Percentiles rank a stretch among this genome's conserved stretches.
These are phyloP conservation scores for Fusarium sororula DNA, from an alignment of 2,329 filamentous ascomycete genomes.

Conservation along the genomic window DNA sequence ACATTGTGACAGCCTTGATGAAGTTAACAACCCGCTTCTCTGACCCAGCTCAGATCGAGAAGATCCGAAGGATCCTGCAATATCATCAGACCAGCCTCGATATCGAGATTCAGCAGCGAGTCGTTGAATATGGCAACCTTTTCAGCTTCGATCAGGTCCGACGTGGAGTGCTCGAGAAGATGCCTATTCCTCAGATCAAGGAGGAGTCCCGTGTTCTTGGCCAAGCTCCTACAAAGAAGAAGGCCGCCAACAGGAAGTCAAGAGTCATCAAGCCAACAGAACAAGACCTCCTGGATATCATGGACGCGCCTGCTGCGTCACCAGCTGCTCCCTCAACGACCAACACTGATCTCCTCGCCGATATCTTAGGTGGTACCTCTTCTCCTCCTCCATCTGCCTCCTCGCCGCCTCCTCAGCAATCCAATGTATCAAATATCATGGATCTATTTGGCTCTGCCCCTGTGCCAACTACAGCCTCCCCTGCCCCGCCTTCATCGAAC, in stretches of 20 bases:
- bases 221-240: conserved; percentile 75
- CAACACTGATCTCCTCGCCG: conserved; percentile 87
- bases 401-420: conserved; percentile 62
- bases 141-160: conserved; percentile 90
- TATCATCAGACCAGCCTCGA: conserved; percentile 86
- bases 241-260: conserved; percentile 77
- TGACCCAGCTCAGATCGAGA: conserved; percentile 85
- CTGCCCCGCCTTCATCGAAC: conserved; percentile 53
- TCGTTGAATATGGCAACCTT: conserved; percentile 95
- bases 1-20: conserved; percentile 93
- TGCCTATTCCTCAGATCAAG: conserved; percentile 96
- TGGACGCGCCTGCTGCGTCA: conserved; percentile 74
- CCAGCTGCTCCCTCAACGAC: conserved; percentile 65
- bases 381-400: conserved; percentile 50
- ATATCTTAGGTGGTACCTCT: conserved; percentile 85
- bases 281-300: conserved; percentile 91
- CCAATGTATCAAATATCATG: conserved; percentile 81
- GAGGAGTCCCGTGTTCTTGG: conserved; percentile 93
- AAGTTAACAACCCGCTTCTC: conserved; percentile 91
- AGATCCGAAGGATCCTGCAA: conserved; percentile 80
- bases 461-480: conserved; percentile 46
- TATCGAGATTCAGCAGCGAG: conserved; percentile 94
- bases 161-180: conserved; percentile 91
- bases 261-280: conserved; percentile 86
- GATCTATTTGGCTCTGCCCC: conserved; percentile 76